Base-by-base conservation (phyloP, 2,329 filamentous ascomycete species). In the Alternaria conjuncta region DNA sequence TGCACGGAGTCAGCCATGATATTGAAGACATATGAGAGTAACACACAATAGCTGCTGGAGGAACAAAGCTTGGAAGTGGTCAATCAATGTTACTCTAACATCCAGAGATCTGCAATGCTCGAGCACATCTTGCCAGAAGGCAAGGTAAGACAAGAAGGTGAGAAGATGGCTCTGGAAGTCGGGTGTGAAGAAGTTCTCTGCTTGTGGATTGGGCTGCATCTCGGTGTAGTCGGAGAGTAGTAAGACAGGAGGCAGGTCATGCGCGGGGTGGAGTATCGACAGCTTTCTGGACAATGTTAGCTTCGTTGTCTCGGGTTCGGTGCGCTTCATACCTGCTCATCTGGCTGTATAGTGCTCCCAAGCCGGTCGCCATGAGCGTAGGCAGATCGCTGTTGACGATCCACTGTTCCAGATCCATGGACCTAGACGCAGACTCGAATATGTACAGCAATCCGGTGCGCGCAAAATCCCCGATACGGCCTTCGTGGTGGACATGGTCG, bases 101-200 rank as follows among this genome's bases (percentile, higher is more conserved):
- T 98, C 95, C 1, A 90, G 85, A 4, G 95, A 98, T 73, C 90
- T 89, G 82, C 96, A 99, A 80, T 98, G 95, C 78, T 98, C 96
- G 64, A 99, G 84, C 32, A 97, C 94, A 79, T 99, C 96, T 81
- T 99, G 96, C 96, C 96, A 99, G 77, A 99, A 99, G 6, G 96
- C 85, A 53, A 99, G 86, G 76, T 98, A 96, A 1, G 96, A 97
- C 45, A 99, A 85, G 75, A 99, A 99, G 0, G 94, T 97, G 58
- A 95, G 90, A 75, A 98, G 88, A 72, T 97, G 93, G n/a, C 89
- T 87, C 73, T 93, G 91, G 66, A 96, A 94, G 63, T 93, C 89
- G 1, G 87, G 84, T 3, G 90, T 89, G 77, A 91, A 90, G 53
- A 93, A 90, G 80, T 88, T 89, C 72, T 93, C 88, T 68, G 94